Conservation (phyloP, 2,329 filamentous ascomycete genomes). For the Aspergillus udagawae region DNA sequence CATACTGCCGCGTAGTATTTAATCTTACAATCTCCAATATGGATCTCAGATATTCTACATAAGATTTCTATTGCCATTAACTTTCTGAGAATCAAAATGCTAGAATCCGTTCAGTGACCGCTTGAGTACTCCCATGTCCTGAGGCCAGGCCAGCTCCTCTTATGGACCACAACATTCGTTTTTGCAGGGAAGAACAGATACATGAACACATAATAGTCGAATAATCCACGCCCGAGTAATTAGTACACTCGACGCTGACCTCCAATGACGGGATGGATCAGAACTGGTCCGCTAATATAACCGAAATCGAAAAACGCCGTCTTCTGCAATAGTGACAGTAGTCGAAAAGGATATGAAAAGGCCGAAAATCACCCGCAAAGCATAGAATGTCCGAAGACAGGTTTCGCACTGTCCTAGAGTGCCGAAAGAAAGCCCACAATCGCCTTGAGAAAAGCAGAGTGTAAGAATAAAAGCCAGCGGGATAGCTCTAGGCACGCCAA, state of each 20-base stretch:
- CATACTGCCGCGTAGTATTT: not conserved
- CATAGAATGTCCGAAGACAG: not conserved
- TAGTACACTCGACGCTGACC: not conserved
- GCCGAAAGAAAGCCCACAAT: not conserved
- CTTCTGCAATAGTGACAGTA: constrained; percentile 19
- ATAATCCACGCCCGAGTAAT: not conserved
- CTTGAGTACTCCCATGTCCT: not conserved
- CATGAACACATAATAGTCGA: not conserved
- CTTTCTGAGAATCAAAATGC: not conserved
- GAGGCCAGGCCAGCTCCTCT: not conserved
- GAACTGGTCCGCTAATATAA: constrained; percentile 6
- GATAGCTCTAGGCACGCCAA: constrained; percentile 21
- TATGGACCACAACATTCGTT: not conserved
- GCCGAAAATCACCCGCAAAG: not conserved
- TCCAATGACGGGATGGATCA: not conserved
- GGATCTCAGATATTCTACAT: not conserved
- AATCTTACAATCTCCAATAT: not conserved
- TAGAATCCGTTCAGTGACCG: not conserved
- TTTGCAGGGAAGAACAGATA: not conserved
- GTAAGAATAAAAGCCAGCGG: constrained; percentile 7
- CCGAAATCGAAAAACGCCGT: constrained; percentile 21
- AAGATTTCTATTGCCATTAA: not conserved
- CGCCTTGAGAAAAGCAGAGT: not conserved
- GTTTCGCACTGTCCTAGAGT: not conserved
- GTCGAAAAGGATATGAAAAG: constrained; percentile 5